Evolutionary conservation across 306 rosid genomes (phyloP).

Genomic region (Cucurbita maxima): DNA sequence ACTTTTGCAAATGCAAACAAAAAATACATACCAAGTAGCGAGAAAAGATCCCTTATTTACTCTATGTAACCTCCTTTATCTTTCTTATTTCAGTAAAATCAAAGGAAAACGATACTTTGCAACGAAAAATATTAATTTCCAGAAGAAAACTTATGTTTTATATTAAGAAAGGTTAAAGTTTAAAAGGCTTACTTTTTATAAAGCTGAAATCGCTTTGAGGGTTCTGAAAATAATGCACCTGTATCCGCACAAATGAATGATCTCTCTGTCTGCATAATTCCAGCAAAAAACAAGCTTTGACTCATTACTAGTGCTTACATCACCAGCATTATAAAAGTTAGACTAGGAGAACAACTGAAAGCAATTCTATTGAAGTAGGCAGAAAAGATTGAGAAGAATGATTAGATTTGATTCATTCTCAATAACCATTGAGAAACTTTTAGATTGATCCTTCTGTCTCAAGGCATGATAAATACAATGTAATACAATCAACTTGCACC

Average conservation of each 20-base stretch:
- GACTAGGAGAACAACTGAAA: not conserved
- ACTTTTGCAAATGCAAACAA: not conserved
- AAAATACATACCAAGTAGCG: not conserved
- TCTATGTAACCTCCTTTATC: not conserved
- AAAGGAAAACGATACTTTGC: not conserved
- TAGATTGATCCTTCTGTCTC: not conserved
- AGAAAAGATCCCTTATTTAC: not conserved
- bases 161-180: not conserved
- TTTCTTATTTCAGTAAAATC: not conserved
- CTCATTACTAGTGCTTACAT: not conserved
- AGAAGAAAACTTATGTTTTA: not conserved
- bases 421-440: not conserved
- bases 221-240: slow-evolving; percentile 58
- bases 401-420: not conserved
- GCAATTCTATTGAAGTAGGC: not conserved
- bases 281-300: slow-evolving; percentile 10
- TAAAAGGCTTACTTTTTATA: slow-evolving; percentile 49
- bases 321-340: not conserved
- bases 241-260: slow-evolving; percentile 74
- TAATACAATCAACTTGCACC: not conserved
- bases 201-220: slow-evolving; percentile 38
- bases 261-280: slow-evolving; percentile 59
- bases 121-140: not conserved
- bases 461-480: not conserved
- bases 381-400: not conserved